phyloP scores from a whole-genome alignment of 768 basidiomycete species.

The Leucocoprinus leucothites region DNA sequence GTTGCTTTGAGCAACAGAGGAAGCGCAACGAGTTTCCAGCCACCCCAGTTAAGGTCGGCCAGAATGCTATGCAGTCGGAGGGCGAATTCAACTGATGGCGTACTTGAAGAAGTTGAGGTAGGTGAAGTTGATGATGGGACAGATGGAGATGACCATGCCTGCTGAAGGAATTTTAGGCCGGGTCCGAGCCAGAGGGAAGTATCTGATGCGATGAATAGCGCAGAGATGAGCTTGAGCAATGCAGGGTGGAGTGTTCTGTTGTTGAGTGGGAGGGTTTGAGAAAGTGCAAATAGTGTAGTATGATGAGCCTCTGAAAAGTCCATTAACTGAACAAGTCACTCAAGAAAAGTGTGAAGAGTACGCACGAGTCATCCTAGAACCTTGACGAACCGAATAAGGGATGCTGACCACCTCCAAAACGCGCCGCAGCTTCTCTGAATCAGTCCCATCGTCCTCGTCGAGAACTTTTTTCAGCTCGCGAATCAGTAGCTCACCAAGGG shows the following conservation, averaged over 20 bases:
- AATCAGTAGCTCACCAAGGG: constrained; percentile 53
- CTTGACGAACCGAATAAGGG: constrained; percentile 63
- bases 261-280: constrained; percentile 26
- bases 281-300: constrained; percentile 26
- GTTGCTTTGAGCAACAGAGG: constrained; percentile 56
- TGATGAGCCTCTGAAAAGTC: constrained; percentile 32
- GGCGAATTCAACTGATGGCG: constrained; percentile 39
- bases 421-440: constrained; percentile 40
- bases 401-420: constrained; percentile 56
- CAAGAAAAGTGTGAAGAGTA: constrained; percentile 10
- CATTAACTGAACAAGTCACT: constrained; percentile 1
- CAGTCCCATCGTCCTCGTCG: constrained; percentile 17
- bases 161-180: constrained; percentile 56
- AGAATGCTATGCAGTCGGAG: constrained; percentile 57
- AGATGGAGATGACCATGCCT: constrained; percentile 33
- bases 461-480: constrained; percentile 27
- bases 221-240: constrained; percentile 37
- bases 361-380: constrained; percentile 64
- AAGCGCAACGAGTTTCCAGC: constrained; percentile 69
- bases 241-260: constrained; percentile 23
- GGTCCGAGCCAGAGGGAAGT: constrained; percentile 48
- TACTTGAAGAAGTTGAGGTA: constrained; percentile 14
- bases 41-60: constrained; percentile 67
- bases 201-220: constrained; percentile 39
- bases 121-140: constrained; percentile 5